Percentiles rank a stretch among this genome's conserved stretches.
Evolutionary conservation across 2,329 filamentous ascomycete genomes (phyloP).

Genomic region (Proliferodiscus dingleyae): DNA sequence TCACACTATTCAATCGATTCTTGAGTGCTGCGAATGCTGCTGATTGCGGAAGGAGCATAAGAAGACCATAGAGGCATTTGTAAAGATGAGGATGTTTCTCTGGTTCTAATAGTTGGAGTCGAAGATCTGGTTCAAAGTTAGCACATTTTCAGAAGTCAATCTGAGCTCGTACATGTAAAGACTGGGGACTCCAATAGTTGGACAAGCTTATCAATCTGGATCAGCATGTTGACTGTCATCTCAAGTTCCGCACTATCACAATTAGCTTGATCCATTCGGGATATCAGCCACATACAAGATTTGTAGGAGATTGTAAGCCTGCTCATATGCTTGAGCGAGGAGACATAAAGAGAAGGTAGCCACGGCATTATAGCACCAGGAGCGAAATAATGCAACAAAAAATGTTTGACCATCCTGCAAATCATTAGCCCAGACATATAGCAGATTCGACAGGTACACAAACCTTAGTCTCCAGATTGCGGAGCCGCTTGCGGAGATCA

Average conservation of each 20-base stretch:
- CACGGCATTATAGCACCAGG: conserved; percentile 98
- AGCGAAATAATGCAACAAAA: conserved; percentile 89
- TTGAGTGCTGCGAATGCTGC: conserved; percentile 95
- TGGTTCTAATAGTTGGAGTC: conserved; percentile 89
- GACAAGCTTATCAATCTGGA: conserved; percentile 97
- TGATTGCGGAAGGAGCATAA: conserved; percentile 98
- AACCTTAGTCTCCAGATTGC: conserved; percentile 84
- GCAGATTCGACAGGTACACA: conserved; percentile 1
- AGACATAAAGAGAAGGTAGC: conserved; percentile 95
- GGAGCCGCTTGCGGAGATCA: conserved; percentile 81
- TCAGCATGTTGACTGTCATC: conserved; percentile 98
- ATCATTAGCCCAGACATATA: conserved; percentile 10
- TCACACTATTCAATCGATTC: conserved; percentile 94
- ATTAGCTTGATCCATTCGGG: conserved; percentile 20
- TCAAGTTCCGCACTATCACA: conserved; percentile 77
- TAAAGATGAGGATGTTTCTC: conserved; percentile 94
- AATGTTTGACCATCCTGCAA: conserved; percentile 83
- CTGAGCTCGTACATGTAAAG: conserved; percentile 76
- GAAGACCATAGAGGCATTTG: conserved; percentile 92
- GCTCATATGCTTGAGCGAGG: conserved; percentile 94
- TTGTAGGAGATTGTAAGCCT: conserved; percentile 91
- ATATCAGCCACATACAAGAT: conserved; percentile 64
- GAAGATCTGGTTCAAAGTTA: conserved; percentile 60
- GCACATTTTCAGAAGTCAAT: conserved; percentile 1
- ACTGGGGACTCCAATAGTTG: conserved; percentile 95